phyloP scores from a whole-genome alignment of 352 stramenopile genomes.

The Lagenidium giganteum region DNA sequence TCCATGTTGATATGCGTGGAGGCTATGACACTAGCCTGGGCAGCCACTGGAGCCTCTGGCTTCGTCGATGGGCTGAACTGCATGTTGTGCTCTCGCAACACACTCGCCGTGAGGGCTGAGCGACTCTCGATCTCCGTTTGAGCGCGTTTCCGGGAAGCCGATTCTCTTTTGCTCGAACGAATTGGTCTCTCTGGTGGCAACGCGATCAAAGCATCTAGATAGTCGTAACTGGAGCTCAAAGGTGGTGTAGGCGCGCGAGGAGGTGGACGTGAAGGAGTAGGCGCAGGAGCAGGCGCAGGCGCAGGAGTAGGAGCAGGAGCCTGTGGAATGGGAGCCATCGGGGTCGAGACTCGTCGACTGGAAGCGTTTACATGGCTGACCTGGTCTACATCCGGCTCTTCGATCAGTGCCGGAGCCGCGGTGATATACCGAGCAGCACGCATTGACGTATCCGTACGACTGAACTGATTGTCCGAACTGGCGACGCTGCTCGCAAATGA shows the following conservation, averaged over 20 bases:
- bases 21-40: constrained; percentile 4
- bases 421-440: constrained; percentile 5
- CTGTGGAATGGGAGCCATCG: too few species aligned
- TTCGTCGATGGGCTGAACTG: constrained; percentile 13
- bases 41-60: constrained; percentile 11
- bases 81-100: too few species aligned
- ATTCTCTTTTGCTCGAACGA: neutral
- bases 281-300: too few species aligned
- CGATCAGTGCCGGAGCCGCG: constrained; percentile 10
- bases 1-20: neutral
- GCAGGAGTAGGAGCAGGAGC: neutral
- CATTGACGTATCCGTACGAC: constrained; percentile 1
- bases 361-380: constrained; percentile 9
- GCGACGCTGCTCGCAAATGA: constrained; percentile 13
- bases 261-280: too few species aligned
- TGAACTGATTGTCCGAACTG: constrained; percentile 16
- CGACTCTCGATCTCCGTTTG: constrained; percentile 11
- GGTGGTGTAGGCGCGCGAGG: neutral
- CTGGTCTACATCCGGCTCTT: constrained; percentile 16
- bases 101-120: neutral
- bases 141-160: constrained; percentile 4
- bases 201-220: constrained; percentile 13
- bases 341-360: constrained; percentile 1
- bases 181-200: neutral
- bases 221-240: constrained; percentile 14